Conservation (phyloP, 768 basidiomycete species). For the Symmetrospora coprosmae region DNA sequence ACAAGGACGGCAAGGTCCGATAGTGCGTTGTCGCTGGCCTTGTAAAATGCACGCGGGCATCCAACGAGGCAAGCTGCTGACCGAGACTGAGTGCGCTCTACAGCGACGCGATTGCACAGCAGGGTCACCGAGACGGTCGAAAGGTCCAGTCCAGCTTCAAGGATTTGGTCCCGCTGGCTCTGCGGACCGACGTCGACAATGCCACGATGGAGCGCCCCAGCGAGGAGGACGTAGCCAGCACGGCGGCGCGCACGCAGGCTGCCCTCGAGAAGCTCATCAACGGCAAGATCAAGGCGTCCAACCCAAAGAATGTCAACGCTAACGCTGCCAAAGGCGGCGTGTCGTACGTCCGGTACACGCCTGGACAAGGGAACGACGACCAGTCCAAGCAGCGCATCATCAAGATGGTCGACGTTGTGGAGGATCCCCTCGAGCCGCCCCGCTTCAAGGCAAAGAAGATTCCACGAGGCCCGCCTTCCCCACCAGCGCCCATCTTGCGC, state of each 20-base stretch:
- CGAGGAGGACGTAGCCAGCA: conserved; percentile 80
- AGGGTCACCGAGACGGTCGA: conserved; percentile 78
- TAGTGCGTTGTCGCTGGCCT: conserved; percentile 41
- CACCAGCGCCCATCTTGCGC: conserved; percentile 85
- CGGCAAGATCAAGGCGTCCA: conserved; percentile 95
- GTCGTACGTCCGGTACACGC: conserved; percentile 88
- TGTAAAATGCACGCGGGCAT: background rate
- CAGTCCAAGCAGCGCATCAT: conserved; percentile 87
- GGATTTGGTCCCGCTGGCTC: conserved; percentile 79
- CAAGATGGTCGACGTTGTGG: conserved; percentile 95
- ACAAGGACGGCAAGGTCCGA: conserved; percentile 86
- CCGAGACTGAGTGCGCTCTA: background rate
- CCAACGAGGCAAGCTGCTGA: background rate
- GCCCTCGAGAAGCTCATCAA: conserved; percentile 87
- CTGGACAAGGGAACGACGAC: conserved; percentile 58
- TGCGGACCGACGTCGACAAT: conserved; percentile 76
- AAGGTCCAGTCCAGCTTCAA: conserved; percentile 90
- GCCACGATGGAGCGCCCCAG: conserved; percentile 80
- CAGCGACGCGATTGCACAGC: conserved; percentile 46
- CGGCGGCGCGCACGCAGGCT: conserved; percentile 73
- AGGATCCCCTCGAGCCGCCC: conserved; percentile 93
- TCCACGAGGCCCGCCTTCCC: conserved; percentile 86
- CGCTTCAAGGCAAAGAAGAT: conserved; percentile 99
- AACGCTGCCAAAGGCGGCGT: conserved; percentile 46
- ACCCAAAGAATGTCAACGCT: conserved; percentile 76